Percentiles rank a stretch among this genome's conserved stretches.
Evolutionary conservation across 2,329 filamentous ascomycete species (phyloP).

Genomic region (Ophiosphaerella herpotricha): DNA sequence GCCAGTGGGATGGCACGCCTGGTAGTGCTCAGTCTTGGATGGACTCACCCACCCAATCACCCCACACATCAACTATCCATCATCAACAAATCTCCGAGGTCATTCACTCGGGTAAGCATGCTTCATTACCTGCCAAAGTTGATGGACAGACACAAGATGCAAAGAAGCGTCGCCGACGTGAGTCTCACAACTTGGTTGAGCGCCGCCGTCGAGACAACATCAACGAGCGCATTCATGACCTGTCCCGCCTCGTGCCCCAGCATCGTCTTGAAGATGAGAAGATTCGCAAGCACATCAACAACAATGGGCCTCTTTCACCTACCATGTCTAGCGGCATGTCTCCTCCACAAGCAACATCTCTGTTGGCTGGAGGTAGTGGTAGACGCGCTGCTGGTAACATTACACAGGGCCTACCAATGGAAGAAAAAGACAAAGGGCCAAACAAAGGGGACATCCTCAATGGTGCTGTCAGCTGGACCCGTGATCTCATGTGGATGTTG

Average conservation of each 20-base stretch:
- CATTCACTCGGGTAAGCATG: constrained; percentile 78
- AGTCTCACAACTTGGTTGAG: constrained; percentile 96
- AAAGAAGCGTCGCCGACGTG: constrained; percentile 86
- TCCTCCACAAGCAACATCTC: constrained; percentile 79
- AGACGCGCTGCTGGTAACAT: constrained; percentile 84
- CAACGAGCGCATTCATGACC: constrained; percentile 96
- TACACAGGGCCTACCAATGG: constrained; percentile 86
- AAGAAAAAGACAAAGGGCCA: constrained; percentile 97
- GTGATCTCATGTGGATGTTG: constrained; percentile 96
- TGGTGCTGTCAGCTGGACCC: constrained; percentile 93
- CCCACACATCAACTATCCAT: constrained; percentile 68
- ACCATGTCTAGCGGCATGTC: constrained; percentile 72
- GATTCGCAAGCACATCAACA: constrained; percentile 91
- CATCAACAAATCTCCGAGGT: constrained; percentile 86
- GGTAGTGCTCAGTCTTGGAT: constrained; percentile 83
- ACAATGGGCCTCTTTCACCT: constrained; percentile 86
- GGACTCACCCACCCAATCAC: constrained; percentile 87
- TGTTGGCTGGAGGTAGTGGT: constrained; percentile 82
- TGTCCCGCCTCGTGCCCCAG: constrained; percentile 88
- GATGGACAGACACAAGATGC: constrained; percentile 80
- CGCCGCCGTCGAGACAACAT: constrained; percentile 95
- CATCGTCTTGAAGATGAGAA: constrained; percentile 97
- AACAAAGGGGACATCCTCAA: constrained; percentile 99
- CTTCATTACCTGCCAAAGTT: constrained; percentile 88
- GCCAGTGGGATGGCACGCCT: constrained; percentile 87